Percentiles rank a stretch among this genome's conserved stretches.
Conservation (phyloP, 495 filamentous ascomycete genomes). For the Clohesyomyces aquaticus region DNA sequence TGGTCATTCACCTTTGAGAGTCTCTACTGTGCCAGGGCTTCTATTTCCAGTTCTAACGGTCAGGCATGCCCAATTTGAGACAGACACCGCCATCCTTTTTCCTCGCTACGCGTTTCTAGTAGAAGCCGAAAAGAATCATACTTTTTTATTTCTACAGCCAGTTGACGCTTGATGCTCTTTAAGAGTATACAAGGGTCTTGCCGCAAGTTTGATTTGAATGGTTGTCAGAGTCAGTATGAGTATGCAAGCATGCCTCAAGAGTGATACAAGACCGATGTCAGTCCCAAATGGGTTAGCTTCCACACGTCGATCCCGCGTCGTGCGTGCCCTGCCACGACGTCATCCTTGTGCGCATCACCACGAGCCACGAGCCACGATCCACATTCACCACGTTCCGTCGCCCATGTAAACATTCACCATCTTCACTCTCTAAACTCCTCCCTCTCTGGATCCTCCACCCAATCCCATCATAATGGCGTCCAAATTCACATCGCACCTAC, state of each 20-base stretch:
- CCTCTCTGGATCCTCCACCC: background rate
- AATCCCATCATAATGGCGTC: slow-evolving; percentile 2
- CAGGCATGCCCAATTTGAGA: too few relatives aligned
- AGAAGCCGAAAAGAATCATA: slow-evolving; percentile 1
- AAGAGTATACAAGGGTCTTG: too few relatives aligned
- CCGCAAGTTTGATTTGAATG: too few relatives aligned
- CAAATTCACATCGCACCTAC: slow-evolving; percentile 24
- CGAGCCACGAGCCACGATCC: background rate
- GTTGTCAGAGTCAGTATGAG: too few relatives aligned
- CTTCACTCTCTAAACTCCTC: background rate
- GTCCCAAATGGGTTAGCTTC: slow-evolving; percentile 1
- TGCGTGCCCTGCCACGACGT: slow-evolving; percentile 26
- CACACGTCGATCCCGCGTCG: background rate
- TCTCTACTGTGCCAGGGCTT: too few relatives aligned
- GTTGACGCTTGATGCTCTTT: too few relatives aligned
- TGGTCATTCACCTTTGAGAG: too few relatives aligned
- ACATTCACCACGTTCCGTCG: background rate
- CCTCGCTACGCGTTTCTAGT: too few relatives aligned
- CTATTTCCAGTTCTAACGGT: too few relatives aligned
- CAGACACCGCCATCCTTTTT: too few relatives aligned
- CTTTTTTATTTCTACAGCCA: too few relatives aligned
- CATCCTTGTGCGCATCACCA: slow-evolving; percentile 23
- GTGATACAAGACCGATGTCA: background rate
- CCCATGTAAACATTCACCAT: background rate
- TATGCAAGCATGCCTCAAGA: too few relatives aligned